Percentiles rank a stretch among this genome's conserved stretches.
phyloP scores from a whole-genome alignment of 352 stramenopile species.

The Aphanomyces cochlioides region DNA sequence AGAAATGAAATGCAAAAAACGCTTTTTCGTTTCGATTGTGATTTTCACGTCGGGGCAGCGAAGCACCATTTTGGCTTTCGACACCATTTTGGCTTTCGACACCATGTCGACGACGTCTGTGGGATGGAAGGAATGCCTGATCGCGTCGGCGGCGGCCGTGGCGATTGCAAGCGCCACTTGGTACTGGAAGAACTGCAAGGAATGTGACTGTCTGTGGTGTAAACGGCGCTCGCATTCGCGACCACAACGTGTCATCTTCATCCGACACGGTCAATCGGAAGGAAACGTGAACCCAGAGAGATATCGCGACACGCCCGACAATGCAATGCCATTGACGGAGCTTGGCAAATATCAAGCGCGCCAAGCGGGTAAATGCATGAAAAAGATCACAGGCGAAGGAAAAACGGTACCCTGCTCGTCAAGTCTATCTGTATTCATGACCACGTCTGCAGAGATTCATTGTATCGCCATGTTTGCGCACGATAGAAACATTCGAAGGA shows the following conservation, averaged over 20 bases:
- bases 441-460: constrained; percentile 57
- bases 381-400: constrained; percentile 70
- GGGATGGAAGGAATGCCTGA: background rate
- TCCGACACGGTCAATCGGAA: constrained; percentile 80
- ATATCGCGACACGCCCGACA: constrained; percentile 74
- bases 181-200: constrained; percentile 26
- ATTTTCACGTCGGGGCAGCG: no score
- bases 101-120: background rate
- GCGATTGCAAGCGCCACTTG: constrained; percentile 3
- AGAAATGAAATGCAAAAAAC: no score
- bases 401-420: constrained; percentile 52
- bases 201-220: constrained; percentile 7
- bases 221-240: constrained; percentile 25
- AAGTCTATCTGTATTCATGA: no score
- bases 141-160: constrained; percentile 7
- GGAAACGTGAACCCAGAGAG: constrained; percentile 80
- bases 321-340: constrained; percentile 78
- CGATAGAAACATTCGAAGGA: constrained; percentile 84
- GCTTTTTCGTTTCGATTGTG: no score
- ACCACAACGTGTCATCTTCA: constrained; percentile 76
- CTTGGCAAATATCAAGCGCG: constrained; percentile 74
- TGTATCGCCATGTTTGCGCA: constrained; percentile 79
- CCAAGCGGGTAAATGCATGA: constrained; percentile 61
- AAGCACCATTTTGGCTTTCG: no score
- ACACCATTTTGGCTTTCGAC: no score